Base-by-base conservation (phyloP, 148 eudicot species). In the Cornus controversa region DNA sequence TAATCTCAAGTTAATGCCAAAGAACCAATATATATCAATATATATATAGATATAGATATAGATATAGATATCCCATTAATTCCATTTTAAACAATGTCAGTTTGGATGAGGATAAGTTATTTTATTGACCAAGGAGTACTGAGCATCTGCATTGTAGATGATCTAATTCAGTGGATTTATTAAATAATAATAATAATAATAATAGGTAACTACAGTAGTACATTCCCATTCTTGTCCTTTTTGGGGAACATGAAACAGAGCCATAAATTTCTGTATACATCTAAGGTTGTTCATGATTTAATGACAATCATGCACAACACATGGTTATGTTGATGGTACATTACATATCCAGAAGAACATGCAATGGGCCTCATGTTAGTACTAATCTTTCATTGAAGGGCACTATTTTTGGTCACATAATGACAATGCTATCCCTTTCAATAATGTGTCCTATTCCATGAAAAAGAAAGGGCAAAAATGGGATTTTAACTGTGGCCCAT, bases 241-340 rank as follows among this genome's bases (percentile, higher is more conserved):
- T 25, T 5, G 14, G 66, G 8, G 62, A 53, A 25, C 67, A 63
- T 36, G 50, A 0, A 23, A 58, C 22, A 34, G 11, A 24, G 45
- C 67, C 68, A 73, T 73, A 58, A 31, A 58, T 73, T 5, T 57
- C 31, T 36, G 67, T 10, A 15, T n/a, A 4, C 67, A 13, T 36
- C 18, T 74, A 22, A 8, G 50, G 67, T 15, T 74, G 68, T 23
- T 37, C 68, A 22, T 14, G 23, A 25, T 5, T 24, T 34, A 74
- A 24, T 73, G 68, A 36, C 77, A 74, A 74, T 36, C 54, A 74
- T 62, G 68, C 34, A 26, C 53, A 50, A 23, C 15, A 34, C 47
- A 34, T 63, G 37, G 53, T 11, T 62, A 31, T 22, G 37, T 29
- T 25, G 20, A 40, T 62, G 67, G 24, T 27, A 63, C n/a, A n/a